phyloP scores from a whole-genome alignment of 75 land plant genomes.

The Cryptomeria japonica region DNA sequence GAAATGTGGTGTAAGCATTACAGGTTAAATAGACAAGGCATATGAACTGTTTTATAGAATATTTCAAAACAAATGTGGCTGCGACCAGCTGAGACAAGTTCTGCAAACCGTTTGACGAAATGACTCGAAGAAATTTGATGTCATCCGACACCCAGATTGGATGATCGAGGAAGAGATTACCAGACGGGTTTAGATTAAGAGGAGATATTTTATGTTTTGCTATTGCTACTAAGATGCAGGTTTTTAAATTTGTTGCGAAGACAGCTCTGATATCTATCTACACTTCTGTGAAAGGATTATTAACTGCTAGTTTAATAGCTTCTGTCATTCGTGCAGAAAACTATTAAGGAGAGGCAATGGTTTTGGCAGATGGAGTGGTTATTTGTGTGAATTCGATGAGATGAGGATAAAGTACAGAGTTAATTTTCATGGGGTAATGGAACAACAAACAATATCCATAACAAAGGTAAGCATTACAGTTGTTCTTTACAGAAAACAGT shows the following conservation, averaged over 20 bases:
- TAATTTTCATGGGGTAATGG: conserved; percentile 98
- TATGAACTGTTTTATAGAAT: too few relatives aligned
- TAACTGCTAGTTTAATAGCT: conserved; percentile 92
- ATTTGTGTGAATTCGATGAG: conserved; percentile 97
- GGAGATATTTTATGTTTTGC: conserved; percentile 90
- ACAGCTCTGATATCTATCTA: conserved; percentile 61
- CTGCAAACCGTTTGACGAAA: too few relatives aligned
- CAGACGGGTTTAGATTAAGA: conserved; percentile 90
- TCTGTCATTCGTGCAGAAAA: conserved; percentile 92
- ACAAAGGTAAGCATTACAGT: conserved; percentile 98
- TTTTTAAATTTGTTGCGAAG: conserved; percentile 98
- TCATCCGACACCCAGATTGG: too few relatives aligned
- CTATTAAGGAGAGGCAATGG: conserved; percentile 98
- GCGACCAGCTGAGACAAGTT: too few relatives aligned
- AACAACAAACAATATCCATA: conserved; percentile 93
- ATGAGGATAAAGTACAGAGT: conserved; percentile 98
- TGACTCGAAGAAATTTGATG: too few relatives aligned
- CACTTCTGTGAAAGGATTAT: too few relatives aligned
- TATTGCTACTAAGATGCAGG: conserved; percentile 58
- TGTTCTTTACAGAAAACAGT: conserved; percentile 91
- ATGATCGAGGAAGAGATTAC: conserved; percentile 47
- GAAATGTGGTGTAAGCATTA: too few relatives aligned
- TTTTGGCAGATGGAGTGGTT: conserved; percentile 98
- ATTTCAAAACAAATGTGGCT: too few relatives aligned
- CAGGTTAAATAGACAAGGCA: too few relatives aligned